Evolutionary conservation across 306 rosid species (phyloP).

Genomic region (Psophocarpus tetragonolobus): DNA sequence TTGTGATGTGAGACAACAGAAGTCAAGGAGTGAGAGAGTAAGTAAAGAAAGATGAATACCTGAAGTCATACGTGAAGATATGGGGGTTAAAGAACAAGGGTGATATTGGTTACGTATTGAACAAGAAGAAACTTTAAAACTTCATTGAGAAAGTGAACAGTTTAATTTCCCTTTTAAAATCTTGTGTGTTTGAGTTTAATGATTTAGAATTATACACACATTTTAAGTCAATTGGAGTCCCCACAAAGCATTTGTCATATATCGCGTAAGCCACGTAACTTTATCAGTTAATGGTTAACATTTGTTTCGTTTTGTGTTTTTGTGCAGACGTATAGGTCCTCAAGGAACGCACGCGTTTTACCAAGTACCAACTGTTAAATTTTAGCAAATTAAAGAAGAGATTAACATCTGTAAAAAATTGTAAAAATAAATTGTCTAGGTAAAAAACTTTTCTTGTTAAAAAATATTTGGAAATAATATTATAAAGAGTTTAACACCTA

Average conservation of each 20-base stretch:
- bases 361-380: neutral
- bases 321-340: neutral
- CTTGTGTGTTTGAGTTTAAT: slow-evolving; percentile 3
- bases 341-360: slow-evolving; percentile 32
- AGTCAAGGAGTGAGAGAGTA: neutral
- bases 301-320: too few species aligned
- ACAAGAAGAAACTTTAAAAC: slow-evolving; percentile 30
- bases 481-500: too few species aligned
- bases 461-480: too few species aligned
- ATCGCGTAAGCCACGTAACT: slow-evolving; percentile 40
- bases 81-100: slow-evolving; percentile 34
- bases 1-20: neutral
- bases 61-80: slow-evolving; percentile 42
- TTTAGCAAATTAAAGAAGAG: neutral
- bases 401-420: too few species aligned
- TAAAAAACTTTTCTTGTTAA: too few species aligned
- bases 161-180: slow-evolving; percentile 38
- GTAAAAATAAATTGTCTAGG: too few species aligned
- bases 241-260: slow-evolving; percentile 43
- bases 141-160: slow-evolving; percentile 60
- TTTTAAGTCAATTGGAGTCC: slow-evolving; percentile 51
- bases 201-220: slow-evolving; percentile 2
- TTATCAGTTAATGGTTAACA: neutral
- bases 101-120: slow-evolving; percentile 45
- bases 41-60: neutral